Conservation (phyloP, 2,329 filamentous ascomycete species). For the Aphanocladium album region DNA sequence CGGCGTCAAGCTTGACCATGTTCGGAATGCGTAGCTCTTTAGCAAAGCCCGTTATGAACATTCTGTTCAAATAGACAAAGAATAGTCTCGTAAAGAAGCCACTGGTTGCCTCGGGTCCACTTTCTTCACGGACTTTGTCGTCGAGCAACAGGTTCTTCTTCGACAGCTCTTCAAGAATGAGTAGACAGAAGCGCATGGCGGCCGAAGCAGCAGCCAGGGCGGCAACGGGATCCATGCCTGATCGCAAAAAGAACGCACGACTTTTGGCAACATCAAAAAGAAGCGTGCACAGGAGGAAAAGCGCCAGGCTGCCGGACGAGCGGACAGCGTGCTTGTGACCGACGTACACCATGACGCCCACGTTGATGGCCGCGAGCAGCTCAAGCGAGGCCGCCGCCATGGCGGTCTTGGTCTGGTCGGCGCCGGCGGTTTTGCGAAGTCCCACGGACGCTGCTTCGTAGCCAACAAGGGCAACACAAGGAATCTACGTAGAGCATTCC, state of each 20-base stretch:
- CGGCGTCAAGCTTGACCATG: neutral
- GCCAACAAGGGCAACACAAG: neutral
- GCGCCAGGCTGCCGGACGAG: conserved; percentile 27
- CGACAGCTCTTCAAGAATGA: conserved; percentile 27
- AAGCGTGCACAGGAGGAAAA: conserved; percentile 27
- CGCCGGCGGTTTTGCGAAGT: neutral
- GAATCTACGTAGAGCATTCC: neutral
- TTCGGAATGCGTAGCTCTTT: neutral
- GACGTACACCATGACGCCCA: neutral
- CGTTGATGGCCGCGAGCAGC: neutral
- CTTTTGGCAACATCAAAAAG: conserved; percentile 28
- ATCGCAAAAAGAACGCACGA: conserved; percentile 28
- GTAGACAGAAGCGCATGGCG: conserved; percentile 22
- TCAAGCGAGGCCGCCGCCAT: neutral
- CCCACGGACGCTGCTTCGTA: neutral
- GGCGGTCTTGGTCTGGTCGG: neutral
- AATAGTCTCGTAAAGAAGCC: neutral
- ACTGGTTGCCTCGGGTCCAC: neutral
- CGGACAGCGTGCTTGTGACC: conserved; percentile 28
- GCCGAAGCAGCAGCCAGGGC: conserved; percentile 23
- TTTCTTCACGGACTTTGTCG: neutral
- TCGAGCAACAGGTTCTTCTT: conserved; percentile 18
- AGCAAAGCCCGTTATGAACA: neutral
- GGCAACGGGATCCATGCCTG: conserved; percentile 19
- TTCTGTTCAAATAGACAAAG: neutral